Percentiles rank a stretch among this genome's conserved stretches.
phyloP scores from a whole-genome alignment of 345 rosid genomes.

The Physaria fendleri region DNA sequence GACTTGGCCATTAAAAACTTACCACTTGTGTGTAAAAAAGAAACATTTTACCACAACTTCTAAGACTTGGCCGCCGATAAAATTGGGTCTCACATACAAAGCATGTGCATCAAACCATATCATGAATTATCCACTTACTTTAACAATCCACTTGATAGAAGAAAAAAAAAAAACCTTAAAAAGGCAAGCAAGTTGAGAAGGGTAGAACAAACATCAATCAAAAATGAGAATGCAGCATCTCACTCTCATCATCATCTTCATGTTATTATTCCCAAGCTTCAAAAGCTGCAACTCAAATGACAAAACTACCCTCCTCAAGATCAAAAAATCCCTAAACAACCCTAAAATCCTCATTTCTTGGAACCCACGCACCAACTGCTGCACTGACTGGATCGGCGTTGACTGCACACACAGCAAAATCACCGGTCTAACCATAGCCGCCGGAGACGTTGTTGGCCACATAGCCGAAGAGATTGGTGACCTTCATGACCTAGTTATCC shows the following conservation, averaged over 20 bases:
- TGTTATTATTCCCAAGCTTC: background rate
- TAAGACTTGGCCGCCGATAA: background rate
- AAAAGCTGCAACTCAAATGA: conserved; percentile 41
- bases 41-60: background rate
- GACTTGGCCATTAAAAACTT: too few relatives aligned
- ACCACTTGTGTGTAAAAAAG: too few relatives aligned
- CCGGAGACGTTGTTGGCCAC: conserved; percentile 39
- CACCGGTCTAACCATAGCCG: conserved; percentile 45
- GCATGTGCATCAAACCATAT: background rate
- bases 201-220: background rate
- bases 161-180: background rate
- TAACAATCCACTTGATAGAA: background rate
- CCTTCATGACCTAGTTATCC: conserved; percentile 13
- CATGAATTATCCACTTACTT: background rate
- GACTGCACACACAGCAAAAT: conserved; percentile 53
- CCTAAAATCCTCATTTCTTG: conserved; percentile 62
- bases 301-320: conserved; percentile 50
- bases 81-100: background rate
- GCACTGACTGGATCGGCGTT: conserved; percentile 55
- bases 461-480: conserved; percentile 18
- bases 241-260: background rate
- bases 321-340: conserved; percentile 45
- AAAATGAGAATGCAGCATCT: conserved; percentile 11
- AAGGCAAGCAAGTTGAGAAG: background rate
- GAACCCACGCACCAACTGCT: conserved; percentile 55